Percentiles rank a stretch among this genome's conserved stretches.
phyloP scores from a whole-genome alignment of 176 grass and related monocot species.

The Chrysopogon serrulatus region DNA sequence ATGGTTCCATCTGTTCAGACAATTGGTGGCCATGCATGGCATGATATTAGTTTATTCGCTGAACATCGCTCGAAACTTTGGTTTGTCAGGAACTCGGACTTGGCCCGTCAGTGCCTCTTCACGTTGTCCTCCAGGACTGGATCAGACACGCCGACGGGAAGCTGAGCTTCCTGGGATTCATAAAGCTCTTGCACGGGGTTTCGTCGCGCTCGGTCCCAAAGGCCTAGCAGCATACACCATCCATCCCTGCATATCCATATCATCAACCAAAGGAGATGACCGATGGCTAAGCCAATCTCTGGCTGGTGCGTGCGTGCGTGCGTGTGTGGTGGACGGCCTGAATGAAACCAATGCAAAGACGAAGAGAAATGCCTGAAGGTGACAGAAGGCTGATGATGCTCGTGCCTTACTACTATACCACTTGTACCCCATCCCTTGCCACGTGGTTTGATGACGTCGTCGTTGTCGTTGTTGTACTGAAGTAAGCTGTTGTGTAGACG shows the following conservation, averaged over 20 bases:
- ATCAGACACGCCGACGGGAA: constrained; percentile 91
- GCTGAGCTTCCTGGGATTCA: constrained; percentile 95
- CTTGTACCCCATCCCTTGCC: constrained; percentile 16
- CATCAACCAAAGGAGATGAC: constrained; percentile 27
- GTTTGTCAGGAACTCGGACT: constrained; percentile 86
- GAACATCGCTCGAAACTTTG: neutral
- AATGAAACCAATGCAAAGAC: neutral
- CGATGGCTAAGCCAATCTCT: constrained; percentile 36
- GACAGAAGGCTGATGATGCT: neutral
- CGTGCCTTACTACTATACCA: neutral
- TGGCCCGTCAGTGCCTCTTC: constrained; percentile 87
- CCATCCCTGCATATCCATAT: constrained; percentile 12
- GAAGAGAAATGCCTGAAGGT: neutral
- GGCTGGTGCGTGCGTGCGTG: constrained; percentile 19
- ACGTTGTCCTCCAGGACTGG: constrained; percentile 98
- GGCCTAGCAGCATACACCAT: constrained; percentile 41
- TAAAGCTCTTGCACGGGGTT: constrained; percentile 95
- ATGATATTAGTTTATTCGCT: neutral
- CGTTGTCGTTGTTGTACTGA: constrained; percentile 15
- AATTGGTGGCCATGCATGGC: neutral
- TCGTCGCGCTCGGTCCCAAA: constrained; percentile 69
- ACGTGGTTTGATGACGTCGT: constrained; percentile 29
- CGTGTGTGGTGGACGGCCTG: neutral
- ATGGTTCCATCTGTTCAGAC: neutral
- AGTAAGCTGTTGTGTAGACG: constrained; percentile 42